phyloP scores from a whole-genome alignment of 768 basidiomycete genomes.

The Gloeostereum incarnatum region DNA sequence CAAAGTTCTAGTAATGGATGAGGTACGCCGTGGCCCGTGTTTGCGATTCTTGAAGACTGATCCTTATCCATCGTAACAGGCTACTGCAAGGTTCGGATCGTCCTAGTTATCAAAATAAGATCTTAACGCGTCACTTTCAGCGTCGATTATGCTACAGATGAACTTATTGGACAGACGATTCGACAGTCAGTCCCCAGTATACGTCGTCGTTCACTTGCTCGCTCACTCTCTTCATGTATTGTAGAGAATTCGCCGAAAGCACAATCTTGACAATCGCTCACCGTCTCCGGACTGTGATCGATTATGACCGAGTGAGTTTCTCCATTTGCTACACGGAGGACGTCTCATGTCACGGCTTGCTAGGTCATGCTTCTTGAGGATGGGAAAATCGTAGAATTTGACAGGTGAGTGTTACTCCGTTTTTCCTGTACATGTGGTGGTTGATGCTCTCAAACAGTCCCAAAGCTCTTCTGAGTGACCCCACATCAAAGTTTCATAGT shows the following conservation, averaged over 20 bases:
- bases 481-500: constrained; percentile 51
- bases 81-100: constrained; percentile 48
- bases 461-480: constrained; percentile 40
- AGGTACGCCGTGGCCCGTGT: too few relatives aligned
- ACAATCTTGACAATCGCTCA: constrained; percentile 83
- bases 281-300: constrained; percentile 69
- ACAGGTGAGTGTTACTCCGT: constrained; percentile 25
- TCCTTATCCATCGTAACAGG: too few relatives aligned
- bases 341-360: neutral
- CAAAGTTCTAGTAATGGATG: constrained; percentile 79
- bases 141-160: constrained; percentile 85
- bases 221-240: too few relatives aligned
- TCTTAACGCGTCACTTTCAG: constrained; percentile 41
- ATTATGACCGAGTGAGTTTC: constrained; percentile 65
- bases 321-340: neutral
- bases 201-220: too few relatives aligned
- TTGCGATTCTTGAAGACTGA: too few relatives aligned
- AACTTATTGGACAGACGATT: constrained; percentile 76
- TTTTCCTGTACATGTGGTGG: neutral
- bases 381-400: constrained; percentile 73
- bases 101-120: too few relatives aligned
- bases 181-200: constrained; percentile 44
- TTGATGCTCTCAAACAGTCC: constrained; percentile 28
- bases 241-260: constrained; percentile 68
- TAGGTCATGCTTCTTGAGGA: constrained; percentile 75